These are phyloP conservation scores for Carex parvula DNA, from an alignment of 176 grass and related monocot species.

Conservation along the genomic window DNA sequence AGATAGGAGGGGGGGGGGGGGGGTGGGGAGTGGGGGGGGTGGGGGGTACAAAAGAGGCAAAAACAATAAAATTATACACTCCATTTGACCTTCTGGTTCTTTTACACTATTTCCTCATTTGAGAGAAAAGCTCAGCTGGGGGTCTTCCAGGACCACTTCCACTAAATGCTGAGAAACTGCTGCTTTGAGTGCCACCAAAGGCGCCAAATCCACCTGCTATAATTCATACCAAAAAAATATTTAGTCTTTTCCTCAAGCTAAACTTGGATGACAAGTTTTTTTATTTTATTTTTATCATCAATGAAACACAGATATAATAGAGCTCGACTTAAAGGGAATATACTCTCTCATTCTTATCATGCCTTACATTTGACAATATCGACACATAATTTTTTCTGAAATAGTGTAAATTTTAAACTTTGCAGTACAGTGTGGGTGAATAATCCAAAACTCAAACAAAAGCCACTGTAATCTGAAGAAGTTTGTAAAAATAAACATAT, in stretches of 20 bases:
- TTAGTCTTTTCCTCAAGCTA: neutral
- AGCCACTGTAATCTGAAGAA: neutral
- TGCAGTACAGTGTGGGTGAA: neutral
- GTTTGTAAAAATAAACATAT: conserved; percentile 10
- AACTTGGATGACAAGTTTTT: neutral
- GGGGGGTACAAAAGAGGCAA: conserved; percentile 11
- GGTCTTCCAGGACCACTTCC: conserved; percentile 62
- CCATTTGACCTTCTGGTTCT: neutral
- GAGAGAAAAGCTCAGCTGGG: conserved; percentile 67
- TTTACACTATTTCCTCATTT: conserved; percentile 76
- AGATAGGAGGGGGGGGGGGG: neutral
- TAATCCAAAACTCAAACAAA: neutral
- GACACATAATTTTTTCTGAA: neutral
- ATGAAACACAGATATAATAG: neutral
- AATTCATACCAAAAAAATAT: neutral
- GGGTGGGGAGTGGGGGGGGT: too few species aligned
- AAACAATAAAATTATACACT: conserved; percentile 4
- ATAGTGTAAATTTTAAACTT: neutral
- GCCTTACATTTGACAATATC: conserved; percentile 24
- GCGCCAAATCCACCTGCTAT: conserved; percentile 77
- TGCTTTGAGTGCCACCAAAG: conserved; percentile 59
- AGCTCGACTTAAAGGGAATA: neutral
- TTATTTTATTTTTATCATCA: neutral
- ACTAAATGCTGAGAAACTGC: conserved; percentile 64
- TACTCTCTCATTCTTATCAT: neutral